Conservation (phyloP, 139 green algal species). For the Volvox africanus region DNA sequence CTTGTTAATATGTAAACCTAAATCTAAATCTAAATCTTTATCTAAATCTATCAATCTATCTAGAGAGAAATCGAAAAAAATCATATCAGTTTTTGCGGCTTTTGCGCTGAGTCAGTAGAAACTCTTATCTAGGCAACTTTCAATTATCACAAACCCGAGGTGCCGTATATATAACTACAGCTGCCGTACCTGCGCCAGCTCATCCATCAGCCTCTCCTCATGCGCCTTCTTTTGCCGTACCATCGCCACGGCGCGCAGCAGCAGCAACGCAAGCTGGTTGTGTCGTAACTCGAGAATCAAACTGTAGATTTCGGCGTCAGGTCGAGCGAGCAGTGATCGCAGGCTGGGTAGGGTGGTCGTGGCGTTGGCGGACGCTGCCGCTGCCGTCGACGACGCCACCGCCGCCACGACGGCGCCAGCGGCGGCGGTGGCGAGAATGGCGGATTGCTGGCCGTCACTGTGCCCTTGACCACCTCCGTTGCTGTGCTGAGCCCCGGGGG, state of each 20-base stretch:
- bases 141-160: too few relatives aligned
- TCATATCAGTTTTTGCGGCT: too few relatives aligned
- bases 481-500: not conserved
- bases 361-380: not conserved
- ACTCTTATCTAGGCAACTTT: too few relatives aligned
- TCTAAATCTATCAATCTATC: too few relatives aligned
- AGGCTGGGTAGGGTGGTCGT: not conserved
- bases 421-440: not conserved
- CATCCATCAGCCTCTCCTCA: constrained; percentile 43
- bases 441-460: not conserved
- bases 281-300: not conserved
- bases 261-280: constrained; percentile 3
- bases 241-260: constrained; percentile 2
- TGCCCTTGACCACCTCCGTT: not conserved
- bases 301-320: not conserved
- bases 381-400: not conserved
- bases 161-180: not conserved
- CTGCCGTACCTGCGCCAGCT: constrained; percentile 16
- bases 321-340: not conserved
- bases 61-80: too few relatives aligned
- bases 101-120: too few relatives aligned
- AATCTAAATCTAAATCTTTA: too few relatives aligned
- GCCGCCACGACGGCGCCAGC: not conserved
- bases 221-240: constrained; percentile 2
- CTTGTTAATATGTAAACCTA: too few relatives aligned